A percentile compares a stretch with the other conserved stretches of the same genome.
Evolutionary conservation across 805 yeast genomes (phyloP).

Genomic region (Sugiyamaella chiloensis): DNA sequence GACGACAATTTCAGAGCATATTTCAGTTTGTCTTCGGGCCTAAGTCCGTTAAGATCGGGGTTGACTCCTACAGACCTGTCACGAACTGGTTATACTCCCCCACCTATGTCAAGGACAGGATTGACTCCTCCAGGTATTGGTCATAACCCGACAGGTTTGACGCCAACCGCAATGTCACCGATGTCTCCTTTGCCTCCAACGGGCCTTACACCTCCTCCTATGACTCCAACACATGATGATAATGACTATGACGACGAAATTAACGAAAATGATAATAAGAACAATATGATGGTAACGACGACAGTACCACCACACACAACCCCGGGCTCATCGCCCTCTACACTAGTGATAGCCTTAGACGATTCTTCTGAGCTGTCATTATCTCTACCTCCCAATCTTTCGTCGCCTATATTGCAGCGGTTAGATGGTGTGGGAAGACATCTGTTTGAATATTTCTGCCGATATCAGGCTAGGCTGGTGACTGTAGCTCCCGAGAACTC

Average conservation of each 20-base stretch:
- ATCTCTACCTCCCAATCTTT: conserved; percentile 4
- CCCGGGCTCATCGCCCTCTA: too few species aligned
- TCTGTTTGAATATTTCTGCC: conserved; percentile 49
- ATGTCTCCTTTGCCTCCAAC: background rate
- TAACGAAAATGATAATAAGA: background rate
- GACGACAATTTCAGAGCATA: background rate
- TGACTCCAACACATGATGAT: background rate
- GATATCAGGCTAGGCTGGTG: conserved; percentile 40
- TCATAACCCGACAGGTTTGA: too few species aligned
- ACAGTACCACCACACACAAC: background rate
- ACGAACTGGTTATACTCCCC: too few species aligned
- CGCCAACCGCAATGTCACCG: background rate
- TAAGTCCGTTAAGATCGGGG: background rate
- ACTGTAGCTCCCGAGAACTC: conserved; percentile 52
- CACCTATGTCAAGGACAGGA: too few species aligned
- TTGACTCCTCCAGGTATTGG: too few species aligned
- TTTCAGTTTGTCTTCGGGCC: background rate
- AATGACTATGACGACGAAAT: background rate
- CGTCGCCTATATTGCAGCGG: conserved; percentile 17
- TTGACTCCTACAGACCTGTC: too few species aligned
- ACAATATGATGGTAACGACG: background rate
- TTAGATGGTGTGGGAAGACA: conserved; percentile 44
- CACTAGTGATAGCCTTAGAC: too few species aligned
- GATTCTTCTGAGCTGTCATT: too few species aligned
- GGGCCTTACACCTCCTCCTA: background rate